Percentiles rank a stretch among this genome's conserved stretches.
These are phyloP conservation scores for Penicillium sp. DNA, from an alignment of 2,329 filamentous ascomycete genomes.

Conservation along the genomic window DNA sequence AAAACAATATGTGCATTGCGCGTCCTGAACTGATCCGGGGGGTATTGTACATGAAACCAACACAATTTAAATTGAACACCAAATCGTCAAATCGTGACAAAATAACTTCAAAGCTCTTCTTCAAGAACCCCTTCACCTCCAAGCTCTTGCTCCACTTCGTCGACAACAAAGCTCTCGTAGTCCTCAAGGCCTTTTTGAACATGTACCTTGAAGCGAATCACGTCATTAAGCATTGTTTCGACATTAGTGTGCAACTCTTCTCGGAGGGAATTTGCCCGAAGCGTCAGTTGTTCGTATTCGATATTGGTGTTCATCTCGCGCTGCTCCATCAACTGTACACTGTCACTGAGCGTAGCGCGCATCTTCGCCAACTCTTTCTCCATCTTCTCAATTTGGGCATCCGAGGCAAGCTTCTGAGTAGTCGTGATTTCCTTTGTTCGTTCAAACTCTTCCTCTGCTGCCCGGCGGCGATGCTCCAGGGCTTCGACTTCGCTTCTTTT, in stretches of 20 bases:
- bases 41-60: conserved; percentile 11
- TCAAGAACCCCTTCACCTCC: conserved; percentile 56
- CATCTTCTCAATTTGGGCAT: conserved; percentile 97
- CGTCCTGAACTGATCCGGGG: conserved; percentile 5
- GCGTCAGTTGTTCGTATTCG: conserved; percentile 90
- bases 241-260: conserved; percentile 98
- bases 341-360: conserved; percentile 77
- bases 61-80: conserved; percentile 1
- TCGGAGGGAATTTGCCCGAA: conserved; percentile 76
- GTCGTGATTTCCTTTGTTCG: conserved; percentile 84
- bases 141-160: conserved; percentile 85
- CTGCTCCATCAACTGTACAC: conserved; percentile 88
- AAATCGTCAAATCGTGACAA: conserved; percentile 15
- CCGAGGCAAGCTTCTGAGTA: conserved; percentile 81
- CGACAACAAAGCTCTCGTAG: conserved; percentile 88
- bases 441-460: conserved; percentile 90
- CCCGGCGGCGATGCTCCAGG: conserved; percentile 80
- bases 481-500: conserved; percentile 90
- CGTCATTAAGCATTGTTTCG: conserved; percentile 91
- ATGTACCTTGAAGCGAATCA: conserved; percentile 98
- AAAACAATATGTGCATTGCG: conserved; percentile 7
- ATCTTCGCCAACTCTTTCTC: conserved; percentile 97
- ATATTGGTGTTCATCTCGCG: conserved; percentile 95
- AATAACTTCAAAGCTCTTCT: conserved; percentile 26
- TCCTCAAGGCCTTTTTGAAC: conserved; percentile 89